phyloP scores from a whole-genome alignment of 2,329 filamentous ascomycete genomes.

The Clonostachys sp. region DNA sequence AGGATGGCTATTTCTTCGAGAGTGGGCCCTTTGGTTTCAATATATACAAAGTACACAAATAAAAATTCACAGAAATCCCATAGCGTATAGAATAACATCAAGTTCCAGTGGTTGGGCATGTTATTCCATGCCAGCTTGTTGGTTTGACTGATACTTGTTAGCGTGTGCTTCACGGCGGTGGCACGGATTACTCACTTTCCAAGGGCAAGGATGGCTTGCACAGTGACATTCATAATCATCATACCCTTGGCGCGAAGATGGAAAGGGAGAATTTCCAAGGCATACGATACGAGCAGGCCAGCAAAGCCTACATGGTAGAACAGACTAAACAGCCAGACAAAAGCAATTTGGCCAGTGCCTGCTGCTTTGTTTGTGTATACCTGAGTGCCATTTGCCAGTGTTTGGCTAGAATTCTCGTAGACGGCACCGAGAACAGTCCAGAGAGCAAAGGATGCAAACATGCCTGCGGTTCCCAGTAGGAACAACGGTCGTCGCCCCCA shows the following conservation, averaged over 20 bases:
- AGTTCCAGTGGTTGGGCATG: conserved; percentile 5
- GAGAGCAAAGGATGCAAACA: conserved; percentile 39
- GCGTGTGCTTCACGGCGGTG: conserved; percentile 27
- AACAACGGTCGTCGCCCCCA: conserved; percentile 50
- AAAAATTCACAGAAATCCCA: conserved; percentile 35
- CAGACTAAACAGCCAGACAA: conserved; percentile 44
- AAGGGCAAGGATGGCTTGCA: conserved; percentile 7
- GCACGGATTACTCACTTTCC: conserved; percentile 7
- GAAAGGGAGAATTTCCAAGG: conserved; percentile 16
- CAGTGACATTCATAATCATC: conserved; percentile 12
- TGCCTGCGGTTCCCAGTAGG: conserved; percentile 40
- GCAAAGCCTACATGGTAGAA: conserved; percentile 15
- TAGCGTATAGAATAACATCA: conserved; percentile 4
- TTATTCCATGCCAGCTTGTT: conserved; percentile 11
- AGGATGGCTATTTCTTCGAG: conserved; percentile 65
- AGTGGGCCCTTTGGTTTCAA: conserved; percentile 67
- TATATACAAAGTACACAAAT: conserved; percentile 63
- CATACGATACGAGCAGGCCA: conserved; percentile 13
- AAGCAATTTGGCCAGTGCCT: conserved; percentile 25
- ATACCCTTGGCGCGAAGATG: conserved; percentile 15
- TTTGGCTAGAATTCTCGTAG: conserved; percentile 36
- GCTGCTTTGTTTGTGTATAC: conserved; percentile 1
- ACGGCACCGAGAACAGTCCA: conserved; percentile 49
- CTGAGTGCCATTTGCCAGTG: conserved; percentile 3
- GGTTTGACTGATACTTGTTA: conserved; percentile 25